Percentiles rank a stretch among this genome's conserved stretches.
These are phyloP conservation scores for Fagus sylvatica DNA, from an alignment of 306 rosid genomes.

Conservation along the genomic window DNA sequence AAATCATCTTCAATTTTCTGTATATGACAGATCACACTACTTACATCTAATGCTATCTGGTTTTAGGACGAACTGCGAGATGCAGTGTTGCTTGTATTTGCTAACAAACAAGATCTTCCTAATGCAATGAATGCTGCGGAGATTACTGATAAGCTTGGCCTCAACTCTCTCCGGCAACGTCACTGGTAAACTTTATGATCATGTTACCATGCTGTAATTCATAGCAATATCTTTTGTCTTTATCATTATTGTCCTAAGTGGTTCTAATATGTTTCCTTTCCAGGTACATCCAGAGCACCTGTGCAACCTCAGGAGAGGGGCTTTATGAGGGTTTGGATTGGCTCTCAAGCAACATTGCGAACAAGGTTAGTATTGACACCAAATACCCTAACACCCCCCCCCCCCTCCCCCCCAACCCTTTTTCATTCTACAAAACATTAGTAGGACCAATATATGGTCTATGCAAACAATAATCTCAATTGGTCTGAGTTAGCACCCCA, in stretches of 20 bases:
- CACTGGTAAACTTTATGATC: constrained; percentile 66
- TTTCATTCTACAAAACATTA: neutral
- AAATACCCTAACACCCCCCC: too few relatives aligned
- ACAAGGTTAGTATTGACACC: constrained; percentile 53
- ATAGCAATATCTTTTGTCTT: neutral
- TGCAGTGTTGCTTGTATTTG: constrained; percentile 97
- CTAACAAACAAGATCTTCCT: constrained; percentile 99
- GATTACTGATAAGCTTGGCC: constrained; percentile 99
- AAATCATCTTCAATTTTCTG: neutral
- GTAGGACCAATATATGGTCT: neutral
- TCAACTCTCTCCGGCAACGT: constrained; percentile 98
- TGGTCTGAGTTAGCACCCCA: neutral
- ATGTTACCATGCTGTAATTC: neutral
- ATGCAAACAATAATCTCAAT: neutral
- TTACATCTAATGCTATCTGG: constrained; percentile 1
- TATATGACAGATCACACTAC: neutral
- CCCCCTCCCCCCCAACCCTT: neutral
- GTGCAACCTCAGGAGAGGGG: constrained; percentile 99
- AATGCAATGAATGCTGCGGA: constrained; percentile 99
- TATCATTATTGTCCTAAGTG: neutral
- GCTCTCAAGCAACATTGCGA: constrained; percentile 99
- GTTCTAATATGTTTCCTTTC: constrained; percentile 29
- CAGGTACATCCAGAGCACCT: constrained; percentile 99
- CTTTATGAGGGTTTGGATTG: constrained; percentile 97
- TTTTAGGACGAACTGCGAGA: constrained; percentile 95